Evolutionary conservation across 495 filamentous ascomycete species (phyloP).

Genomic region (Geopyxis carbonaria): DNA sequence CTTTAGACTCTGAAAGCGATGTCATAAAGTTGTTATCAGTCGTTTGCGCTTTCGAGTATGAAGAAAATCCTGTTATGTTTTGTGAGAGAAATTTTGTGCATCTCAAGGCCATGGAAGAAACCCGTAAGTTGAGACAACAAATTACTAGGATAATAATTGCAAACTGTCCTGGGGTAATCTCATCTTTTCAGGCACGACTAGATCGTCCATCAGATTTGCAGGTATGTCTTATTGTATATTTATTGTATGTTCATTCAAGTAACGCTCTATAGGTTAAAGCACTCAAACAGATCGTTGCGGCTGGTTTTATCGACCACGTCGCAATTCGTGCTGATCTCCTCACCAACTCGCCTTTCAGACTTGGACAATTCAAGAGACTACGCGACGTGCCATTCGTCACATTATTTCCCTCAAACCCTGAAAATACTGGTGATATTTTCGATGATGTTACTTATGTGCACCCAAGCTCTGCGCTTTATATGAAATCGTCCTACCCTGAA

Average conservation of each 20-base stretch:
- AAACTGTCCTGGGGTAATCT: slow-evolving; percentile 52
- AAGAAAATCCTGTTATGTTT: slow-evolving; percentile 48
- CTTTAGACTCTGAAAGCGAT: slow-evolving; percentile 66
- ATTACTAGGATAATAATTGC: slow-evolving; percentile 61
- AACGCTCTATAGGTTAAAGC: slow-evolving; percentile 36
- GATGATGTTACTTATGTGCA: slow-evolving; percentile 66
- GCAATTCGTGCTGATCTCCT: slow-evolving; percentile 82
- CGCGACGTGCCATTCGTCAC: slow-evolving; percentile 85
- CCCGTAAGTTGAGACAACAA: slow-evolving; percentile 62
- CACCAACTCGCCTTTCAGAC: slow-evolving; percentile 51
- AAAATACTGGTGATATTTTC: slow-evolving; percentile 13
- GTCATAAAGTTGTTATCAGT: slow-evolving; percentile 81
- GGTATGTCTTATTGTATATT: neutral
- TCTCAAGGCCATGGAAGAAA: slow-evolving; percentile 70
- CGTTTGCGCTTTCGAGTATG: slow-evolving; percentile 66
- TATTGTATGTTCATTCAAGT: neutral
- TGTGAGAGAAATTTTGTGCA: slow-evolving; percentile 69
- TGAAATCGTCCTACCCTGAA: slow-evolving; percentile 55
- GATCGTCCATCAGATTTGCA: slow-evolving; percentile 54
- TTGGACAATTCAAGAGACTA: slow-evolving; percentile 56
- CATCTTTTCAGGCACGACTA: slow-evolving; percentile 42
- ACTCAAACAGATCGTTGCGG: slow-evolving; percentile 76
- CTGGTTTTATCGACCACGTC: slow-evolving; percentile 88
- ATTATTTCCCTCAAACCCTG: slow-evolving; percentile 47
- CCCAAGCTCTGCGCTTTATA: slow-evolving; percentile 60